Evolutionary conservation across 192 early-diverging fungal species (phyloP).

Genomic region (Coemansia interrupta): DNA sequence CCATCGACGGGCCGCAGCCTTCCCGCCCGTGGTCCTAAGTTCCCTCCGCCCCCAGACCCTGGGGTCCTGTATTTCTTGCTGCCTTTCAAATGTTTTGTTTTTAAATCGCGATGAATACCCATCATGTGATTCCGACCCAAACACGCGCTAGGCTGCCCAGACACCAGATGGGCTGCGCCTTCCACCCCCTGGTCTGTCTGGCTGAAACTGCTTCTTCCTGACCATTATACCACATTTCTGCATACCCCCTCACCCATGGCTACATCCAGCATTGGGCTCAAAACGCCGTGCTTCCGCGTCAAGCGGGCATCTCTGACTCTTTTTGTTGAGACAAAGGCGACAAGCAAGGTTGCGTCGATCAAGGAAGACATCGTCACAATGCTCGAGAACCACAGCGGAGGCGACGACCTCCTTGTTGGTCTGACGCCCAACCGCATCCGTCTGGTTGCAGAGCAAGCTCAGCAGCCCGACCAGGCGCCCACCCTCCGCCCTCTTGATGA

Average conservation of each 20-base stretch:
- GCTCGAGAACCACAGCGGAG: slow-evolving; percentile 26
- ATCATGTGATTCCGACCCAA: slow-evolving; percentile 5
- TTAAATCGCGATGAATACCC: too few relatives aligned
- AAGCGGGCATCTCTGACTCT: slow-evolving; percentile 43
- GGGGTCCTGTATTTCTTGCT: too few relatives aligned
- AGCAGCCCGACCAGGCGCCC: background rate
- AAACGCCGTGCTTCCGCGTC: slow-evolving; percentile 35
- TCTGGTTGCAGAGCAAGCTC: slow-evolving; percentile 18
- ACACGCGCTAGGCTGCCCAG: background rate
- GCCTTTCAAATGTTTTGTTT: too few relatives aligned
- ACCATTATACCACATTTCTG: too few relatives aligned
- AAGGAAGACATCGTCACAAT: slow-evolving; percentile 21
- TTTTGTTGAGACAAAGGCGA: slow-evolving; percentile 19
- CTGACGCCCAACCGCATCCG: slow-evolving; percentile 9
- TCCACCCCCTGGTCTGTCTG: background rate
- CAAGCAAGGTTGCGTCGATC: slow-evolving; percentile 12
- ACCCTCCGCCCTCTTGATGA: slow-evolving; percentile 16
- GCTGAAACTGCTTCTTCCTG: slow-evolving; percentile 15
- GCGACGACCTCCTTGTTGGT: slow-evolving; percentile 14
- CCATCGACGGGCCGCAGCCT: background rate
- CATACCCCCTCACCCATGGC: background rate
- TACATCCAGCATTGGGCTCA: slow-evolving; percentile 13
- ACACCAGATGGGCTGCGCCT: background rate
- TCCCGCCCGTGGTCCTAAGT: slow-evolving; percentile 1
- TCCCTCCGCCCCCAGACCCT: too few relatives aligned